Base-by-base conservation (phyloP, 495 filamentous ascomycete species). In the Bacidia gigantensis region DNA sequence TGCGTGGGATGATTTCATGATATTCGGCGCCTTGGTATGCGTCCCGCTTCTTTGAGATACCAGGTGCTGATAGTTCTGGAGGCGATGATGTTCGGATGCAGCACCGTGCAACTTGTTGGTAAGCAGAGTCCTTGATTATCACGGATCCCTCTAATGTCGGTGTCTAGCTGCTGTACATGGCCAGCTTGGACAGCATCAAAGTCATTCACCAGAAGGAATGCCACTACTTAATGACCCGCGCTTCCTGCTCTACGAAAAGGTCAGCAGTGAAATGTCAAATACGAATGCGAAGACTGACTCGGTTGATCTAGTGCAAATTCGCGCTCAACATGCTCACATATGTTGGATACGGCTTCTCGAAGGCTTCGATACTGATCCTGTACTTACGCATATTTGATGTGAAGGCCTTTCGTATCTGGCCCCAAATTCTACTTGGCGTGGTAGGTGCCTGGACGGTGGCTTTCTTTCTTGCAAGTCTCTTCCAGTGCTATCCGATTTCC, bases 321-420 rank as follows among this genome's bases (percentile, higher is more conserved):
- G 53, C 66, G 38, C 56, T 62, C 12, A 57, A 67, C 26, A 51
- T 67, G 20, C 60, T 65, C 35, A 65, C 64, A 39, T 62, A 60
- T 51, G 23, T 60, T 22, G 58, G 46, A 21, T 59, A 66, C 60
- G 55, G 64, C 5, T 65, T 71, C 23, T 66, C 62, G 38, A 69
- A 71, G 44, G 62, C 70, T 32, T 70, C 70, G 2, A 64, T 68
- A 48, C 57, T 67, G 20, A 48, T 60, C 24, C 64, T 68, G 49
- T 70, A 65, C 56, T 53, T 60, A 3, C 57, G 63, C 12, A 63
- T 70, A 35, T 64, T 69, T 49, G 57, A 56, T 11, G 53, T 56
- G 10, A 20, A 5, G 2, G 12, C 41, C 41, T 60, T 58, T 40
- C 58, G 56, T 17, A 44, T 57, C 17, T 40, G 56, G 26, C 60